phyloP scores from a whole-genome alignment of 2,329 filamentous ascomycete genomes.

The Beauveria brongniartii region DNA sequence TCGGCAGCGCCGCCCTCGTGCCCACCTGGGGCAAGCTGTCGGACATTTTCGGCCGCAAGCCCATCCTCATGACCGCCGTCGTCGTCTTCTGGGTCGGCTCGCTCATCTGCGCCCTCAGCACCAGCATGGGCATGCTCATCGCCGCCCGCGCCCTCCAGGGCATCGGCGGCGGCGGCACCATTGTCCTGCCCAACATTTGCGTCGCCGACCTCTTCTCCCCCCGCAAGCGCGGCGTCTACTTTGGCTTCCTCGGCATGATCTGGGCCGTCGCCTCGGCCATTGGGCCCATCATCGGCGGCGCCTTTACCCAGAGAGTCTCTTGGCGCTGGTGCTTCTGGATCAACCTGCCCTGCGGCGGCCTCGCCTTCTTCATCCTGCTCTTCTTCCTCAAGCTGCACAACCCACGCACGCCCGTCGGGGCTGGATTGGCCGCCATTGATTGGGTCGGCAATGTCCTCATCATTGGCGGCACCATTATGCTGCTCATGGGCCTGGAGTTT shows the following conservation, averaged over 20 bases:
- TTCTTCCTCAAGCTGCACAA: constrained; percentile 63
- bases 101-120: constrained; percentile 43
- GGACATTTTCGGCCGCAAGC: constrained; percentile 52
- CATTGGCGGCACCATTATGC: constrained; percentile 73
- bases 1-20: constrained; percentile 58
- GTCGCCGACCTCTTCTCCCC: constrained; percentile 49
- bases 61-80: constrained; percentile 41
- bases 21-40: constrained; percentile 62
- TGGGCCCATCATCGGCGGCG: constrained; percentile 60
- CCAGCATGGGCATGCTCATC: constrained; percentile 44
- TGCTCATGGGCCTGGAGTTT: constrained; percentile 78
- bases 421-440: constrained; percentile 57
- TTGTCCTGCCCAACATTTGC: constrained; percentile 53
- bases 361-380: constrained; percentile 41
- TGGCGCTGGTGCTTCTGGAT: constrained; percentile 68
- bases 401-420: constrained; percentile 52
- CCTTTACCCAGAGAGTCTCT: constrained; percentile 54
- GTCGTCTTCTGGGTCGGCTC: constrained; percentile 47
- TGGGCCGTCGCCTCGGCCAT: constrained; percentile 60
- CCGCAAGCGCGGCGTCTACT: constrained; percentile 42
- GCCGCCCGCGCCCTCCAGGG: constrained; percentile 49
- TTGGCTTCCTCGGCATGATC: constrained; percentile 43
- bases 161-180: constrained; percentile 46
- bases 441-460: constrained; percentile 51
- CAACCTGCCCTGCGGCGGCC: constrained; percentile 44